Conservation (phyloP, 192 early-diverging fungal species). For the Dispira parvispora region DNA sequence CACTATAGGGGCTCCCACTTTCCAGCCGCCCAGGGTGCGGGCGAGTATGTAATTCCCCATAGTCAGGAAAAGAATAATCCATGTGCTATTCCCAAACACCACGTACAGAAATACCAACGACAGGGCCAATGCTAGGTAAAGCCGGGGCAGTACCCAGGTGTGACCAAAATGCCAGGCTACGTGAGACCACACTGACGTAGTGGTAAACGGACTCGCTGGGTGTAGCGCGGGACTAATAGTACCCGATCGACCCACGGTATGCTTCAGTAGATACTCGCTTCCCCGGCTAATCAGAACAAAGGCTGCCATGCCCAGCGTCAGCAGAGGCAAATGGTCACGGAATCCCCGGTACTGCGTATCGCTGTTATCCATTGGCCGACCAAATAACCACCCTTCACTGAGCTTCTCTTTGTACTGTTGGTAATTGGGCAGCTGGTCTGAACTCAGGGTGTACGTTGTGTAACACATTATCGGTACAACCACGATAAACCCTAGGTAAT, state of each 20-base stretch:
- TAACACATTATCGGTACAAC: conserved; percentile 49
- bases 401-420: conserved; percentile 17
- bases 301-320: conserved; percentile 16
- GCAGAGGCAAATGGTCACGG: conserved; percentile 32
- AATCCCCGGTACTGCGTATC: conserved; percentile 31
- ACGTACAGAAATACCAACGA: conserved; percentile 41
- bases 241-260: too few species aligned
- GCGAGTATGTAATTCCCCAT: conserved; percentile 49
- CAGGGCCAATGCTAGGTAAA: conserved; percentile 39
- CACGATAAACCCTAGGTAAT: conserved; percentile 41
- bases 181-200: not conserved
- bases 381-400: conserved; percentile 19
- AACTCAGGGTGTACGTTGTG: conserved; percentile 31
- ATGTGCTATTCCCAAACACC: conserved; percentile 51
- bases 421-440: conserved; percentile 22
- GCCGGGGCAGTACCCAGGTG: conserved; percentile 16
- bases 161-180: not conserved
- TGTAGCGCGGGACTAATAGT: not conserved
- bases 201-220: not conserved
- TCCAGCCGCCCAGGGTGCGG: conserved; percentile 25
- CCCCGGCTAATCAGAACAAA: conserved; percentile 21
- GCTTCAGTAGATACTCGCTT: conserved; percentile 7
- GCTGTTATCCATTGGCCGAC: conserved; percentile 16
- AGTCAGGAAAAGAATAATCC: conserved; percentile 58
- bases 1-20: conserved; percentile 36